Evolutionary conservation across 176 grass and related monocot species (phyloP), one percentile per base, ranked within the genome.

Genomic region (Triticum timopheevii): DNA sequence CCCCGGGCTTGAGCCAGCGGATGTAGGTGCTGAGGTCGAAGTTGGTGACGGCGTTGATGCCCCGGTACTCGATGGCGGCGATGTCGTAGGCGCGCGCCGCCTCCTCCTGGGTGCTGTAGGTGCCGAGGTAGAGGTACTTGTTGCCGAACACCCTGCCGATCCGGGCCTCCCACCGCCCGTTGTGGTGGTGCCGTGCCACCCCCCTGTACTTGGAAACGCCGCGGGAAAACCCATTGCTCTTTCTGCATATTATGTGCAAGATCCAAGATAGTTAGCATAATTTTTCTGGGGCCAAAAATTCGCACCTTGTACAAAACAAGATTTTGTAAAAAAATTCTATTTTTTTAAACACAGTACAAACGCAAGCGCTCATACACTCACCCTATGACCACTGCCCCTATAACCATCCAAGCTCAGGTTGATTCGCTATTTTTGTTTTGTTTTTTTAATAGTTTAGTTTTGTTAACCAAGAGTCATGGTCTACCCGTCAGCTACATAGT

Each of bases 91-190:
- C 93, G 2, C 86, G 85, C 3, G 90, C 93, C 9, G 93, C 93
- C 58, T 92, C 90, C 65, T 95, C 93, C 73, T 95, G 90, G 25
- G 93, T 92, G 70, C 80, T 90, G 80, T 92, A 92, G 1, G 90
- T 92, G 69, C 93, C 93, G n/a, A 95, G 90, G 82, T 92, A 95
- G 50, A 95, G 88, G 58, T 95, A 95, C 80, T 92, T 95, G 90
- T 92, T 95, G 31, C 90, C 93, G 31, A 92, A 92, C n/a, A 95
- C 93, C 8, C 93, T 31, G 1, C 90, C 93, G 81, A 92, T 92
- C 77, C 93, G 54, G 0, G 93, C 90, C 54, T 95, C 93, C 93
- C 93, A 95, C 31, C 88, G 61, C 44, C 93, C 90, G 69, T 95
- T 92, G 80, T 95, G 93, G 73, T 95, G 90, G 30, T 95, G 93